These are phyloP conservation scores for Kregervanrija fluxuum DNA, from an alignment of 805 yeast species.

Conservation along the genomic window DNA sequence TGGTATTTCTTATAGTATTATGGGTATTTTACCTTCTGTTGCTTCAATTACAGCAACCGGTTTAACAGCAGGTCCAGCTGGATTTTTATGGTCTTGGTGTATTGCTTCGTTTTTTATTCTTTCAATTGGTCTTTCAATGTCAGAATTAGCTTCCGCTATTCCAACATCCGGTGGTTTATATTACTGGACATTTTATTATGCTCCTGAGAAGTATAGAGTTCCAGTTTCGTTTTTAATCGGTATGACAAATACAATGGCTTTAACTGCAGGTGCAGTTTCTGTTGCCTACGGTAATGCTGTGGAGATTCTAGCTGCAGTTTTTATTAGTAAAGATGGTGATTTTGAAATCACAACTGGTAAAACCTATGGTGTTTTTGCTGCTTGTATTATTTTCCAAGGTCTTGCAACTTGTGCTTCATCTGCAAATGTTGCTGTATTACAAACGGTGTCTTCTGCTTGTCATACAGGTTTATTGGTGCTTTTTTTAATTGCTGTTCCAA, in stretches of 20 bases:
- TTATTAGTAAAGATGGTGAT: conserved; percentile 32
- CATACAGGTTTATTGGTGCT: conserved; percentile 31
- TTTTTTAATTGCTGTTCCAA: conserved; percentile 40
- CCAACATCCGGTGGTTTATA: conserved; percentile 62
- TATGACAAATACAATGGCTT: conserved; percentile 34
- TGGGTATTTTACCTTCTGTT: conserved; percentile 58
- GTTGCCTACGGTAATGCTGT: conserved; percentile 40
- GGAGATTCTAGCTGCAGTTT: conserved; percentile 37
- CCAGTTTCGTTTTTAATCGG: conserved; percentile 37
- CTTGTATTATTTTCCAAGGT: conserved; percentile 33
- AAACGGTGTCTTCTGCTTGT: conserved; percentile 32
- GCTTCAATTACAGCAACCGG: conserved; percentile 46
- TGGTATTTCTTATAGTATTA: conserved; percentile 59
- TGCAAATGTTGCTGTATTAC: conserved; percentile 33
- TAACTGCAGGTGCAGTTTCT: conserved; percentile 34
- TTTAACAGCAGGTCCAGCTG: conserved; percentile 51
- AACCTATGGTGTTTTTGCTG: conserved; percentile 39
- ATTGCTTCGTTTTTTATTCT: conserved; percentile 42
- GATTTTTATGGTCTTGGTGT: conserved; percentile 47
- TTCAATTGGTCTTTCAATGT: conserved; percentile 49
- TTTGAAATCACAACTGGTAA: conserved; percentile 33
- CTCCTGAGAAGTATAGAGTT: conserved; percentile 31
- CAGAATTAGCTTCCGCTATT: conserved; percentile 53
- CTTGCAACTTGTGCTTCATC: conserved; percentile 32
- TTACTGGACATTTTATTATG: conserved; percentile 40